phyloP scores from a whole-genome alignment of 352 stramenopile genomes.

The Globisporangium viniferum region DNA sequence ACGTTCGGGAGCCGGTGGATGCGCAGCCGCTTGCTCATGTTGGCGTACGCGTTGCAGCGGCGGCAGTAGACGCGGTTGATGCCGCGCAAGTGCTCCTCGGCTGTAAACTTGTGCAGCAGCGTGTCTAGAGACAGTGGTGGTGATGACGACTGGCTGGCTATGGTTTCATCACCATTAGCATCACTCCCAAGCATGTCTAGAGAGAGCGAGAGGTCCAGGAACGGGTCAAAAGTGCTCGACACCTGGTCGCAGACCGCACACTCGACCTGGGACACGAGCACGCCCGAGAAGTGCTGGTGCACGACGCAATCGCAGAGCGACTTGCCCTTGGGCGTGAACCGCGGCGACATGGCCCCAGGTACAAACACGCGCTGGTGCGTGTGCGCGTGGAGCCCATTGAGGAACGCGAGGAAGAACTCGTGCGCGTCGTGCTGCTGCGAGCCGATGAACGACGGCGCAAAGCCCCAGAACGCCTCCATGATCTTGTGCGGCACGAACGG shows the following conservation, averaged over 20 bases:
- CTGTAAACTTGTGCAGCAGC: constrained; percentile 47
- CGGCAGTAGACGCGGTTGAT: constrained; percentile 65
- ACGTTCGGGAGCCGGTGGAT: constrained; percentile 62
- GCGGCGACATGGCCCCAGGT: constrained; percentile 39
- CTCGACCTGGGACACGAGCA: constrained; percentile 53
- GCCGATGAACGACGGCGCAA: constrained; percentile 50
- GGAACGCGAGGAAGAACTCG: constrained; percentile 64
- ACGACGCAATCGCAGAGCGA: constrained; percentile 70
- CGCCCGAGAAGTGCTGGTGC: constrained; percentile 69
- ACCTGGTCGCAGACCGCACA: constrained; percentile 51
- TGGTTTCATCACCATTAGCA: neutral
- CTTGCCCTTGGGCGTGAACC: constrained; percentile 51
- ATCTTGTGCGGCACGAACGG: constrained; percentile 60
- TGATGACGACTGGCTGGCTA: neutral
- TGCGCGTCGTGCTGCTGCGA: constrained; percentile 76
- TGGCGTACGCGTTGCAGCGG: constrained; percentile 50
- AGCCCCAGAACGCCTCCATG: constrained; percentile 56
- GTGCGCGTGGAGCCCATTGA: constrained; percentile 59
- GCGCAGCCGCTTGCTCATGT: constrained; percentile 59
- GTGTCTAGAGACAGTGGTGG: constrained; percentile 27
- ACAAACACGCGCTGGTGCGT: constrained; percentile 48
- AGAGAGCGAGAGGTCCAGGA: constrained; percentile 70
- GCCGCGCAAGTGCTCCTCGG: constrained; percentile 52
- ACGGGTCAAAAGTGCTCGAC: constrained; percentile 65
- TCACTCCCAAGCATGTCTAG: constrained; percentile 26